phyloP scores from a whole-genome alignment of 805 yeast genomes.

The Aciculoconidium aculeatum region DNA sequence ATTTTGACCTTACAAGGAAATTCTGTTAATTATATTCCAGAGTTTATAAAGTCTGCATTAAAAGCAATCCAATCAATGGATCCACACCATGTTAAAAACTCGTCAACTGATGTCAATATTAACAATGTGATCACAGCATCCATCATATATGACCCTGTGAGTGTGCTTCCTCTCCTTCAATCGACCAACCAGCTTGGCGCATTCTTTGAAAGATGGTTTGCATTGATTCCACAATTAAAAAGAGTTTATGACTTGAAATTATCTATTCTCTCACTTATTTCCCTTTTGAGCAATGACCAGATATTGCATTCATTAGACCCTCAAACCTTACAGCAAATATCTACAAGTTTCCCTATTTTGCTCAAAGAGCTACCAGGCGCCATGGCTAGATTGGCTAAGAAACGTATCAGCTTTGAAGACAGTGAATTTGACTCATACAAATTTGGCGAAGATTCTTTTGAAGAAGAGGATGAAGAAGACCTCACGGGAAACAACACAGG shows the following conservation, averaged over 20 bases:
- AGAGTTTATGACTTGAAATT: slow-evolving; percentile 81
- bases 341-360: slow-evolving; percentile 45
- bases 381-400: slow-evolving; percentile 55
- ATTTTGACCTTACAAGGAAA: slow-evolving; percentile 50
- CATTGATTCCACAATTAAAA: slow-evolving; percentile 45
- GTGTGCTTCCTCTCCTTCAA: slow-evolving; percentile 47
- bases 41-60: slow-evolving; percentile 40
- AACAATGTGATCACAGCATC: slow-evolving; percentile 61
- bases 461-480: slow-evolving; percentile 14
- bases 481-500: slow-evolving; percentile 10
- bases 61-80: slow-evolving; percentile 32
- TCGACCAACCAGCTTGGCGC: slow-evolving; percentile 36
- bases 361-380: slow-evolving; percentile 68
- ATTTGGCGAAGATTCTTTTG: slow-evolving; percentile 16
- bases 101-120: slow-evolving; percentile 42
- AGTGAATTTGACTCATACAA: slow-evolving; percentile 9
- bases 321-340: slow-evolving; percentile 30
- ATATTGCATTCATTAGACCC: slow-evolving; percentile 12
- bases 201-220: slow-evolving; percentile 66
- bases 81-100: slow-evolving; percentile 21
- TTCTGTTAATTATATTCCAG: slow-evolving; percentile 41
- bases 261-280: slow-evolving; percentile 63
- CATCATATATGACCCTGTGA: slow-evolving; percentile 53
- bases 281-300: slow-evolving; percentile 22
- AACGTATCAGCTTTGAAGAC: slow-evolving; percentile 48